These are phyloP conservation scores for Wickerhamomyces strasburgensis DNA, from an alignment of 805 yeast genomes.

Conservation along the genomic window DNA sequence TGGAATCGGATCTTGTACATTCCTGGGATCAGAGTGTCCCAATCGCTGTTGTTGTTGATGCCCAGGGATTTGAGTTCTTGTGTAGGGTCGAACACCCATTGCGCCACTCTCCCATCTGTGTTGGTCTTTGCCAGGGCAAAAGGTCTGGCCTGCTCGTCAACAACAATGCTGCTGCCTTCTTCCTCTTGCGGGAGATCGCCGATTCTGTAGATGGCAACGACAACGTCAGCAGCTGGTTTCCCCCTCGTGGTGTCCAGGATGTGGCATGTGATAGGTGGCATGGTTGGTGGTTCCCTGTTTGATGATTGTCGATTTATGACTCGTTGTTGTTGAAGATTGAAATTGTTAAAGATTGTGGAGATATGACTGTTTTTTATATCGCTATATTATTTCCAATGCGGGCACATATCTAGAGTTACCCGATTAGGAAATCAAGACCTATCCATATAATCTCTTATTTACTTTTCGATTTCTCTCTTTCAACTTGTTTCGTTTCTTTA, in stretches of 20 bases:
- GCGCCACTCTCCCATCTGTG: slow-evolving; percentile 70
- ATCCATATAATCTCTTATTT: no score
- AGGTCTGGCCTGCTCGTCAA: slow-evolving; percentile 33
- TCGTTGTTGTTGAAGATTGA: no score
- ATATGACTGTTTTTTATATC: no score
- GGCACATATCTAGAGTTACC: no score
- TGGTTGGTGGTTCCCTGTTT: no score
- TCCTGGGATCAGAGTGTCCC: slow-evolving; percentile 54
- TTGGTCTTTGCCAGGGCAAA: slow-evolving; percentile 72
- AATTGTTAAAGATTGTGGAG: no score
- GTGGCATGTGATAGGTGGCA: slow-evolving; percentile 81
- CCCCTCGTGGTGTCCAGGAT: slow-evolving; percentile 82
- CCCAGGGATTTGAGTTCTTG: slow-evolving; percentile 28
- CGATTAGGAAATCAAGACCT: no score
- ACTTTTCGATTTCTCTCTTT: no score
- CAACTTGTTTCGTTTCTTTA: no score
- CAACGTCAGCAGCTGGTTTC: slow-evolving; percentile 73
- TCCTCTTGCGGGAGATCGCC: slow-evolving; percentile 22
- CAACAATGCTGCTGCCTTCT: slow-evolving; percentile 21
- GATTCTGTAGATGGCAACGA: slow-evolving; percentile 49
- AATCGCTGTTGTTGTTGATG: slow-evolving; percentile 26
- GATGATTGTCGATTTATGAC: no score
- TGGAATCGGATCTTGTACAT: slow-evolving; percentile 72
- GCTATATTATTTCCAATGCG: no score
- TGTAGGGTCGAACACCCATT: slow-evolving; percentile 53